phyloP scores from a whole-genome alignment of 805 yeast species.

The Teunomyces barrocoloradensis region DNA sequence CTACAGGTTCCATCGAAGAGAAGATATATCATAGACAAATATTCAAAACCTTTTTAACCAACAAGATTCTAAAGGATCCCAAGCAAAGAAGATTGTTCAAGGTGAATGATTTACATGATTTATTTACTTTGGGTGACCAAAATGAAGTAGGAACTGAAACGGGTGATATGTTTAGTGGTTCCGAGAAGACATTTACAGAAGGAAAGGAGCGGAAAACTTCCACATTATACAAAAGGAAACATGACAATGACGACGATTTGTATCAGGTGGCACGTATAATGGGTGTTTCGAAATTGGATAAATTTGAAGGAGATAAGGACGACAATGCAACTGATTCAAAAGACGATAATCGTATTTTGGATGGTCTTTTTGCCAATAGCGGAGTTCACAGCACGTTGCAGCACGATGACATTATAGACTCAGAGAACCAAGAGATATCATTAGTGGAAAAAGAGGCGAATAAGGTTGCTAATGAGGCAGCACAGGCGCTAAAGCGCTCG shows the following conservation, averaged over 20 bases:
- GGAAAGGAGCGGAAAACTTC: slow-evolving; percentile 31
- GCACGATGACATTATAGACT: slow-evolving; percentile 73
- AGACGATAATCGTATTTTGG: slow-evolving; percentile 64
- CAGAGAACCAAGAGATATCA: slow-evolving; percentile 49
- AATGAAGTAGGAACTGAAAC: slow-evolving; percentile 65
- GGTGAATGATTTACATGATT: slow-evolving; percentile 84
- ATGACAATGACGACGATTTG: slow-evolving; percentile 62
- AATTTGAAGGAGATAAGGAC: slow-evolving; percentile 53
- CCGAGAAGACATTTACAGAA: slow-evolving; percentile 39
- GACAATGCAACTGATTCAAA: slow-evolving; percentile 18
- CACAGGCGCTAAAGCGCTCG: slow-evolving; percentile 59
- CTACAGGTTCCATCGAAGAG: slow-evolving; percentile 94
- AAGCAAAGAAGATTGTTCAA: slow-evolving; percentile 92
- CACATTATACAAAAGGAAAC: slow-evolving; percentile 24
- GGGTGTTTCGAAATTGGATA: slow-evolving; percentile 74
- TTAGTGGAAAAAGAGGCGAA: slow-evolving; percentile 66
- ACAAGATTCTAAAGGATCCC: slow-evolving; percentile 92
- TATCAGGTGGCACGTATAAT: slow-evolving; percentile 56
- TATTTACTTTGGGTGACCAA: slow-evolving; percentile 81
- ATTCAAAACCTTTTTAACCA: slow-evolving; percentile 89
- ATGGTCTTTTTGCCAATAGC: slow-evolving; percentile 66
- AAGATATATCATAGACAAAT: slow-evolving; percentile 96
- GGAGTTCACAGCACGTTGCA: slow-evolving; percentile 73
- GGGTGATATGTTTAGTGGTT: slow-evolving; percentile 57
- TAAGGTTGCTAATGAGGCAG: slow-evolving; percentile 51